Percentiles rank a stretch among this genome's conserved stretches.
These are phyloP conservation scores for Sarocladiaceae sp. DNA, from an alignment of 2,329 filamentous ascomycete species.

Conservation along the genomic window DNA sequence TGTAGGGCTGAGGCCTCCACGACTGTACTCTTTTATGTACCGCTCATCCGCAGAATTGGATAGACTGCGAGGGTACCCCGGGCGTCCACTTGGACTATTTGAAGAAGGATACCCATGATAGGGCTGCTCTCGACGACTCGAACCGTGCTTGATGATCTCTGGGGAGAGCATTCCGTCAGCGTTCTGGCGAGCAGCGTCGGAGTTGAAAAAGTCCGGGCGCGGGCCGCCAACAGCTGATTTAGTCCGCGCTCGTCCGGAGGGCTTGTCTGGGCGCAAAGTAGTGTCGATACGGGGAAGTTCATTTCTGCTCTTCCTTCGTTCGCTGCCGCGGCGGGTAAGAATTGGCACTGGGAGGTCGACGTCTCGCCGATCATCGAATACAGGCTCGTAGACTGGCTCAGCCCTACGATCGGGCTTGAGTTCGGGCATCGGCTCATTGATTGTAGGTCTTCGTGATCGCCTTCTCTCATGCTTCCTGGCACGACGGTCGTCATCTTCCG, in stretches of 20 bases:
- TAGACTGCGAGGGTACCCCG: conserved; percentile 22
- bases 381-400: conserved; percentile 10
- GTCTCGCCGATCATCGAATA: conserved; percentile 9
- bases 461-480: conserved; percentile 11
- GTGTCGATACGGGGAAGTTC: conserved; percentile 44
- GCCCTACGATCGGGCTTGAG: neutral
- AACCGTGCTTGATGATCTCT: conserved; percentile 35
- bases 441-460: neutral
- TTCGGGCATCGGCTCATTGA: neutral
- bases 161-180: conserved; percentile 37
- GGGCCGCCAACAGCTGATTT: conserved; percentile 29
- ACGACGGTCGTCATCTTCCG: conserved; percentile 18
- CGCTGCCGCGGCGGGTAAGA: neutral
- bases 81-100: conserved; percentile 1
- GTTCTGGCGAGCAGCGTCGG: conserved; percentile 21
- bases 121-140: conserved; percentile 37
- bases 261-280: conserved; percentile 23
- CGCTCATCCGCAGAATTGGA: conserved; percentile 23
- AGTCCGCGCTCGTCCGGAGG: conserved; percentile 28
- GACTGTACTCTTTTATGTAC: conserved; percentile 7
- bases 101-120: conserved; percentile 28
- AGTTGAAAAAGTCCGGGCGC: conserved; percentile 27
- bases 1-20: conserved; percentile 10
- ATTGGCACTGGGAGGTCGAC: neutral
- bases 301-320: conserved; percentile 27